phyloP scores from a whole-genome alignment of 192 early-diverging fungal genomes.

The Thoreauomyces humboldtii region DNA sequence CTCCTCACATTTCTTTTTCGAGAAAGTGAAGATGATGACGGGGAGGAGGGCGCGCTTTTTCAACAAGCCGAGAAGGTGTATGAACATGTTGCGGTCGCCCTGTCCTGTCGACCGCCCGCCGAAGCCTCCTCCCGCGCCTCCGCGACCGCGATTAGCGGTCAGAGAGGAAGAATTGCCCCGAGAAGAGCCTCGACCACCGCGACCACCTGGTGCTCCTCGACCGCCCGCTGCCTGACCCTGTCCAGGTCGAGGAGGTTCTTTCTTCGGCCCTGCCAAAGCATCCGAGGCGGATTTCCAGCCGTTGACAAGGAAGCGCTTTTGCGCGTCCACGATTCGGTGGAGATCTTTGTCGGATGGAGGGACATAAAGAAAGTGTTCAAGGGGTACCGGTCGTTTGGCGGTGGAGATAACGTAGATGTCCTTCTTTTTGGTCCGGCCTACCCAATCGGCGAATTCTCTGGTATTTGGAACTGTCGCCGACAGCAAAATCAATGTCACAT shows the following conservation, averaged over 20 bases:
- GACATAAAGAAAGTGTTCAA: conserved; percentile 92
- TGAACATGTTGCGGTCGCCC: conserved; percentile 77
- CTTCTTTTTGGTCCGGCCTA: conserved; percentile 95
- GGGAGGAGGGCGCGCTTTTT: conserved; percentile 78
- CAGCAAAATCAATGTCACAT: conserved; percentile 91
- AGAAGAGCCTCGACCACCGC: no score
- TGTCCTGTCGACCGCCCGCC: no score
- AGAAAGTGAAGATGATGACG: conserved; percentile 90
- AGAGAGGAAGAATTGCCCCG: not conserved
- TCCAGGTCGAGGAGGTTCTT: conserved; percentile 37
- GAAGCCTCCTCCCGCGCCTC: no score
- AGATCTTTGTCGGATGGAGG: conserved; percentile 61
- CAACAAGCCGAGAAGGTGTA: conserved; percentile 71
- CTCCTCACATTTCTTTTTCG: conserved; percentile 94
- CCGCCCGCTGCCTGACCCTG: conserved; percentile 12
- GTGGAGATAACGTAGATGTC: conserved; percentile 98
- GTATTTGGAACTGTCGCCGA: conserved; percentile 98
- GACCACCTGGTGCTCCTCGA: no score
- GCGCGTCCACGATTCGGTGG: conserved; percentile 85
- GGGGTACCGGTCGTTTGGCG: conserved; percentile 84
- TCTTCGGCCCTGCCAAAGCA: conserved; percentile 63
- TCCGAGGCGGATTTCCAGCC: conserved; percentile 77
- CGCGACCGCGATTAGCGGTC: not conserved
- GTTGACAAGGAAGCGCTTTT: conserved; percentile 59
- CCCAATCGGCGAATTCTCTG: conserved; percentile 98